Evolutionary conservation across 2,329 filamentous ascomycete genomes (phyloP).

Genomic region (Pseudogymnoascus sp.): DNA sequence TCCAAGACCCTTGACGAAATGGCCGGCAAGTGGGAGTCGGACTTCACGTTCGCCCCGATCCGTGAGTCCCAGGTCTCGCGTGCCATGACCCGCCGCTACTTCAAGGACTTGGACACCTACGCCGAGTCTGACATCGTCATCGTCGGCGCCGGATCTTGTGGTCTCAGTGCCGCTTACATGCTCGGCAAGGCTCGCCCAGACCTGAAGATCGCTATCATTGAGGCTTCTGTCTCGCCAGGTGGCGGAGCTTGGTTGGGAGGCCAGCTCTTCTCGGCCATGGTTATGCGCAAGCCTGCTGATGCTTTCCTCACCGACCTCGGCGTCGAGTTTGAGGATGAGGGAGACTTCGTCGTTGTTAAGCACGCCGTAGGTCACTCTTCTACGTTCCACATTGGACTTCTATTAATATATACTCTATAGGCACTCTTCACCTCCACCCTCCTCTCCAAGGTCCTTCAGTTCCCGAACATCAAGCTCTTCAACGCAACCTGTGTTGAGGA

Average conservation of each 20-base stretch:
- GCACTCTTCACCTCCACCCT: conserved; percentile 86
- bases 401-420: conserved; percentile 7
- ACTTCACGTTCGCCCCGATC: conserved; percentile 75
- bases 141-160: conserved; percentile 81
- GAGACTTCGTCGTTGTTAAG: conserved; percentile 84
- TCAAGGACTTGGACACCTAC: conserved; percentile 77
- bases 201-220: conserved; percentile 83
- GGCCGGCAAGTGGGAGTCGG: conserved; percentile 63
- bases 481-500: conserved; percentile 91
- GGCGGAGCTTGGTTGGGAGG: conserved; percentile 90
- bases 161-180: conserved; percentile 75
- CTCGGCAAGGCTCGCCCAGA: conserved; percentile 78
- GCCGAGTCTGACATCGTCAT: conserved; percentile 93
- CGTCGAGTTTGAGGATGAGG: conserved; percentile 81
- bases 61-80: conserved; percentile 87
- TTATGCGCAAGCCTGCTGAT: conserved; percentile 89
- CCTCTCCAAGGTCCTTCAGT: conserved; percentile 69
- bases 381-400: neutral
- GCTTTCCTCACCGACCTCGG: conserved; percentile 73
- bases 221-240: conserved; percentile 78
- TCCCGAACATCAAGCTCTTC: conserved; percentile 93
- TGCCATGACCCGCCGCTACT: conserved; percentile 91
- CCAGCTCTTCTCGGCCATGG: conserved; percentile 91
- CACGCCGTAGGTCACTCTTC: conserved; percentile 48
- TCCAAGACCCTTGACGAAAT: conserved; percentile 48